A percentile compares a stretch with the other conserved stretches of the same genome.
Evolutionary conservation across 2,329 filamentous ascomycete genomes (phyloP).

Genomic region (Bipolaris victoriae): DNA sequence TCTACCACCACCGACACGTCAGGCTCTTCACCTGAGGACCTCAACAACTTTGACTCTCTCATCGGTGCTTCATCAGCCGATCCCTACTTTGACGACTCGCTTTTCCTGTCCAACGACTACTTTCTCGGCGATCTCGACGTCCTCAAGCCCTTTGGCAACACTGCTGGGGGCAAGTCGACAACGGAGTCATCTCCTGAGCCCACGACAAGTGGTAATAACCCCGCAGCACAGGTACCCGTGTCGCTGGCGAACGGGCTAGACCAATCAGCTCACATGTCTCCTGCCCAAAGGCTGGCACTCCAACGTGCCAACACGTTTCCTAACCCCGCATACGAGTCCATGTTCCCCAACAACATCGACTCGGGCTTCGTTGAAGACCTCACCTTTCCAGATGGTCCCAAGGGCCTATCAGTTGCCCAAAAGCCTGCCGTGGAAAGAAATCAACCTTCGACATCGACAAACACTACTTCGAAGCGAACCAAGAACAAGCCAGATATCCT

Average conservation of each 20-base stretch:
- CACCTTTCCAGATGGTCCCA: constrained; percentile 47
- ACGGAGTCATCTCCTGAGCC: constrained; percentile 50
- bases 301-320: constrained; percentile 43
- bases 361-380: constrained; percentile 47
- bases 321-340: constrained; percentile 45
- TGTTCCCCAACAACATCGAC: constrained; percentile 46
- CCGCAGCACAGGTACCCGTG: constrained; percentile 34
- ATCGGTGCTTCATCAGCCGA: constrained; percentile 39
- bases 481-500: constrained; percentile 47
- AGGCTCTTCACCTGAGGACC: constrained; percentile 41
- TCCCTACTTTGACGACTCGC: constrained; percentile 47
- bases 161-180: constrained; percentile 40
- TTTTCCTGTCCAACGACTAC: constrained; percentile 49
- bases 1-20: constrained; percentile 42
- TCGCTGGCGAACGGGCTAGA: constrained; percentile 27
- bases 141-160: constrained; percentile 45
- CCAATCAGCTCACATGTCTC: constrained; percentile 37
- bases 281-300: constrained; percentile 30
- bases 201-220: constrained; percentile 22
- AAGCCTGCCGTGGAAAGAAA: constrained; percentile 26
- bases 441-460: constrained; percentile 24
- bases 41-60: constrained; percentile 40
- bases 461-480: constrained; percentile 37
- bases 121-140: constrained; percentile 50
- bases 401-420: constrained; percentile 23